Percentiles rank a stretch among this genome's conserved stretches.
Conservation (phyloP, 192 early-diverging fungal species). For the Entomortierella chlamydospora region DNA sequence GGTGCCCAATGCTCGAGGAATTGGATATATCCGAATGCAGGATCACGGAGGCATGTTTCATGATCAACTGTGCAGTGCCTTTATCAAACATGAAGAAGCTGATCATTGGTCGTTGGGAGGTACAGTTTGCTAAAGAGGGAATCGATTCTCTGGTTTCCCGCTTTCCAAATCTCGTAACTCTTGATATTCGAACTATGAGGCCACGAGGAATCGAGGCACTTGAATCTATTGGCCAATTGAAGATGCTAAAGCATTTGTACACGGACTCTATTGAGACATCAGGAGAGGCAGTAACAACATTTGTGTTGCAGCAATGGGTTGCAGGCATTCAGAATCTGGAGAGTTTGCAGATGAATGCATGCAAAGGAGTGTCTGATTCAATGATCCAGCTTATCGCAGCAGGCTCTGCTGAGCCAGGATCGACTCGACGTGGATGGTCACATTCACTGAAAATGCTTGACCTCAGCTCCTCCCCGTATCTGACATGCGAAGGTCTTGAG, state of each 20-base stretch:
- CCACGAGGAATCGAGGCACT: conserved; percentile 28
- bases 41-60: conserved; percentile 26
- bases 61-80: conserved; percentile 12
- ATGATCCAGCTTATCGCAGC: conserved; percentile 22
- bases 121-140: conserved; percentile 10
- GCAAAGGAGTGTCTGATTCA: conserved; percentile 33
- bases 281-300: conserved; percentile 1
- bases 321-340: conserved; percentile 35
- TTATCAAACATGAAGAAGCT: conserved; percentile 32
- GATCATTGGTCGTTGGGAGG: conserved; percentile 26
- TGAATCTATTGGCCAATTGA: conserved; percentile 16
- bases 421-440: conserved; percentile 32
- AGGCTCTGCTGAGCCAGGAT: conserved; percentile 1
- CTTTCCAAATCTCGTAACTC: conserved; percentile 32
- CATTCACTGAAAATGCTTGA: conserved; percentile 40
- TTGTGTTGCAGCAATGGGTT: conserved; percentile 37
- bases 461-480: conserved; percentile 35
- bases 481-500: conserved; percentile 25
- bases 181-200: conserved; percentile 36
- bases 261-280: conserved; percentile 32
- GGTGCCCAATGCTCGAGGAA: conserved; percentile 41
- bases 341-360: conserved; percentile 34
- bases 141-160: conserved; percentile 24
- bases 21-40: conserved; percentile 41
- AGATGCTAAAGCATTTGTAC: conserved; percentile 31